Percentiles rank a stretch among this genome's conserved stretches.
These are phyloP conservation scores for Yamadazyma kitorensis DNA, from an alignment of 805 yeast species.

Conservation along the genomic window DNA sequence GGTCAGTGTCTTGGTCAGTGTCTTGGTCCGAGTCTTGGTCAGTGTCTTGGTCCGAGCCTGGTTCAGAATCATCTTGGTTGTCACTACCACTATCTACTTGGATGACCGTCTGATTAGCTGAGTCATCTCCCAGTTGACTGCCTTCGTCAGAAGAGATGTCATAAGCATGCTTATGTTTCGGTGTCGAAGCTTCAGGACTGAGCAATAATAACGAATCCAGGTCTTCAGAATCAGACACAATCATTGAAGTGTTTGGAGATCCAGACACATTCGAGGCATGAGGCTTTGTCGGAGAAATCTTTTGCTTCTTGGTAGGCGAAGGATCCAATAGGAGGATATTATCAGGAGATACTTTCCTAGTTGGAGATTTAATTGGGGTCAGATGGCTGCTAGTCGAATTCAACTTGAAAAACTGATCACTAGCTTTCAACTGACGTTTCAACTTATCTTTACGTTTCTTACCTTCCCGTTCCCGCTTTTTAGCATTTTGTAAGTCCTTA, in stretches of 20 bases:
- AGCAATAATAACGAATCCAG: no score
- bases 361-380: constrained; percentile 5
- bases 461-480: constrained; percentile 9
- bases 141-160: not conserved
- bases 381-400: no score
- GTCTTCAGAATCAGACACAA: constrained; percentile 8
- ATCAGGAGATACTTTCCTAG: constrained; percentile 11
- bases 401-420: constrained; percentile 5
- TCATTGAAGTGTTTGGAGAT: not conserved
- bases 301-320: constrained; percentile 27
- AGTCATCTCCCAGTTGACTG: not conserved
- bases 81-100: not conserved
- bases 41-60: not conserved
- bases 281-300: constrained; percentile 10
- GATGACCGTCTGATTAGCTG: not conserved
- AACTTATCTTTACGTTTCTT: constrained; percentile 13
- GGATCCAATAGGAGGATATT: constrained; percentile 27
- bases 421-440: constrained; percentile 16
- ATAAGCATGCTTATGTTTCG: no score
- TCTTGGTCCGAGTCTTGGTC: not conserved
- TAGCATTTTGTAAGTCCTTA: constrained; percentile 13
- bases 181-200: no score
- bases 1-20: not conserved
- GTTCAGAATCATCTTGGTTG: not conserved
- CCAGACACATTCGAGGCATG: no score